phyloP scores from a whole-genome alignment of 495 filamentous ascomycete genomes.

The Neurospora terricola region DNA sequence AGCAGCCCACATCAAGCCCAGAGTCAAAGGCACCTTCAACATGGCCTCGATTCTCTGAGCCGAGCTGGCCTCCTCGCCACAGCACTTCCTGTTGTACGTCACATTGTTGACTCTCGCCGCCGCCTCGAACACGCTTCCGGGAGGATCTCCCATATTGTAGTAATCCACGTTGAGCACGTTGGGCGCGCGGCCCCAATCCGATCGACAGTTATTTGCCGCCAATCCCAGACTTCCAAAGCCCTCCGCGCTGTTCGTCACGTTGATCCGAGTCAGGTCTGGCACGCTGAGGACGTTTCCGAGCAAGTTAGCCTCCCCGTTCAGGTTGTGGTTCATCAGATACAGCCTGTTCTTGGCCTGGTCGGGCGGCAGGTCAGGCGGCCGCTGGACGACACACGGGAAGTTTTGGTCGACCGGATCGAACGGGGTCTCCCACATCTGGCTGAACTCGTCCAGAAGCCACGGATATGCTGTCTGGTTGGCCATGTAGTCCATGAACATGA shows the following conservation, averaged over 20 bases:
- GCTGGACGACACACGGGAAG: conserved; percentile 61
- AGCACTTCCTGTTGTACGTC: conserved; percentile 66
- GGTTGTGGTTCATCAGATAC: conserved; percentile 90
- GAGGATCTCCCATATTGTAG: conserved; percentile 58
- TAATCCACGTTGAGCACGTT: conserved; percentile 88
- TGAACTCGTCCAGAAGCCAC: conserved; percentile 67
- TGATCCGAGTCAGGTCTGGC: conserved; percentile 57
- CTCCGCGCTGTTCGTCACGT: conserved; percentile 57
- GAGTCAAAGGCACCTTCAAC: conserved; percentile 2
- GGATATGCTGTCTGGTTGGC: conserved; percentile 70
- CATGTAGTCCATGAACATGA: conserved; percentile 63
- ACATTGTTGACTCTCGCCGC: conserved; percentile 81
- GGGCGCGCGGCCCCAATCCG: conserved; percentile 59
- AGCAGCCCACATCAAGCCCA: conserved; percentile 6
- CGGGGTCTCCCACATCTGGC: conserved; percentile 65
- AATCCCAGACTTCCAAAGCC: conserved; percentile 61
- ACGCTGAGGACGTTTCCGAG: conserved; percentile 55
- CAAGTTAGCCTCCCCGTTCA: conserved; percentile 63
- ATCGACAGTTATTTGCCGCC: conserved; percentile 59
- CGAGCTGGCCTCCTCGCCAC: conserved; percentile 38
- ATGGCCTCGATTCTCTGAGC: conserved; percentile 7
- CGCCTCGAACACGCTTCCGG: conserved; percentile 84
- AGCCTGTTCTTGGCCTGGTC: conserved; percentile 49
- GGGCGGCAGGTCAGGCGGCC: conserved; percentile 50
- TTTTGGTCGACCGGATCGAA: conserved; percentile 54